A percentile compares a stretch with the other conserved stretches of the same genome.
phyloP scores from a whole-genome alignment of 1,284 basidiomycete genomes.

The Malassezia furfur region DNA sequence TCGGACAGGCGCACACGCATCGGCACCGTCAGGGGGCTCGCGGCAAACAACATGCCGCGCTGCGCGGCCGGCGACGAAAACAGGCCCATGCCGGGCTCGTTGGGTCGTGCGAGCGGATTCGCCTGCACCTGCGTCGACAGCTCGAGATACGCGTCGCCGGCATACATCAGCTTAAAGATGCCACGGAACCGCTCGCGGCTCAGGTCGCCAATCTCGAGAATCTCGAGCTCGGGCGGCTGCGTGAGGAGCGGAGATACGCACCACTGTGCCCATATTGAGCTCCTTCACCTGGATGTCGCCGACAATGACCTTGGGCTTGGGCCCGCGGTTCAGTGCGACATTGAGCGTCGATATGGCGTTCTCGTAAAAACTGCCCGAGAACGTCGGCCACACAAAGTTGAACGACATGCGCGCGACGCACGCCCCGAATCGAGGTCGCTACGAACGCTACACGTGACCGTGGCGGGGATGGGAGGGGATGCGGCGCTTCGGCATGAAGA shows the following conservation, averaged over 20 bases:
- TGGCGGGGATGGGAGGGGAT: not conserved
- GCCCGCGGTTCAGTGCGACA: constrained; percentile 49
- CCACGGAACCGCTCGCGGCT: constrained; percentile 91
- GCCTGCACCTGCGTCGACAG: constrained; percentile 92
- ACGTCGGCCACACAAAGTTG: constrained; percentile 88
- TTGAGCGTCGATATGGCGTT: constrained; percentile 40
- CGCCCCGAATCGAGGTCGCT: not conserved
- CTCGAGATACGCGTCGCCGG: constrained; percentile 90
- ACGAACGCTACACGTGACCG: not conserved
- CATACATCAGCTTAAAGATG: constrained; percentile 89
- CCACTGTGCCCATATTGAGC: constrained; percentile 94
- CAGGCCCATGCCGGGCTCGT: constrained; percentile 25
- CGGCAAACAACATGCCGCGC: constrained; percentile 44
- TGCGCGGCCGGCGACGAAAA: constrained; percentile 32
- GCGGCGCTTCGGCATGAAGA: constrained; percentile 6
- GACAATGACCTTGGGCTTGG: constrained; percentile 89
- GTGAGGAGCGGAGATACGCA: constrained; percentile 49
- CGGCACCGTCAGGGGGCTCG: constrained; percentile 58
- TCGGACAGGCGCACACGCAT: constrained; percentile 95
- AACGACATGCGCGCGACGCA: constrained; percentile 65
- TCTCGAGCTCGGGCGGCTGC: constrained; percentile 90
- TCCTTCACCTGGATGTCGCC: constrained; percentile 96
- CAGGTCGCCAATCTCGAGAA: constrained; percentile 94
- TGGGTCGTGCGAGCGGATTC: constrained; percentile 68
- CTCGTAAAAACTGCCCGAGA: constrained; percentile 59